Percentiles rank a stretch among this genome's conserved stretches.
These are phyloP conservation scores for Backusella westeae DNA, from an alignment of 192 early-diverging fungal genomes.

Conservation along the genomic window DNA sequence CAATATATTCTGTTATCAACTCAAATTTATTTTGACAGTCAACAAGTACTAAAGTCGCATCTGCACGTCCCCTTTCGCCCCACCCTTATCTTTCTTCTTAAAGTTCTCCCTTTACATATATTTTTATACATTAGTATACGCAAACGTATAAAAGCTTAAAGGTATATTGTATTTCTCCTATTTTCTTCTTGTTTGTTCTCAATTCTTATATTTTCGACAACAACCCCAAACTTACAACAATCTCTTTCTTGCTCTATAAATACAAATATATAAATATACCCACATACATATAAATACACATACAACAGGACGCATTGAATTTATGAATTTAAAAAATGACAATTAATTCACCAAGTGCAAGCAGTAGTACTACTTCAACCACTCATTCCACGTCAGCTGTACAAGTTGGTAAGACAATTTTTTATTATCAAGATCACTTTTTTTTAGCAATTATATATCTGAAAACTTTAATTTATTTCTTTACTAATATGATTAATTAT, in stretches of 20 bases:
- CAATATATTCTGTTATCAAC: neutral
- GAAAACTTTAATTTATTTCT: neutral
- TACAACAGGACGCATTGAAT: neutral
- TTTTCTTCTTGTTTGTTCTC: conserved; percentile 11
- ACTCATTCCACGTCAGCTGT: conserved; percentile 1
- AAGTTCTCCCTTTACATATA: conserved; percentile 5
- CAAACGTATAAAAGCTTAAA: neutral
- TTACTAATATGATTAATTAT: neutral
- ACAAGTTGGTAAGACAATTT: conserved; percentile 13
- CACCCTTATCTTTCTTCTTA: neutral
- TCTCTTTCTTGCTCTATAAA: neutral
- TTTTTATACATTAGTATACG: neutral
- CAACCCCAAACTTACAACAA: neutral
- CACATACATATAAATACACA: neutral
- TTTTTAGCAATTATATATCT: neutral
- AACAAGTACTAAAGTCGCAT: neutral
- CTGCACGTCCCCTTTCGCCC: neutral
- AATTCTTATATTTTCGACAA: neutral
- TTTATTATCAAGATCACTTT: neutral
- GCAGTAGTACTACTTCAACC: conserved; percentile 6
- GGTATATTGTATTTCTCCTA: neutral
- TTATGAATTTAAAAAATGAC: conserved; percentile 7
- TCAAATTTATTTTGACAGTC: conserved; percentile 11
- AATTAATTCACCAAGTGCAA: conserved; percentile 1
- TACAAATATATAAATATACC: neutral